Conservation (phyloP, 2,329 filamentous ascomycete species). For the Stachybotrys chartarum region DNA sequence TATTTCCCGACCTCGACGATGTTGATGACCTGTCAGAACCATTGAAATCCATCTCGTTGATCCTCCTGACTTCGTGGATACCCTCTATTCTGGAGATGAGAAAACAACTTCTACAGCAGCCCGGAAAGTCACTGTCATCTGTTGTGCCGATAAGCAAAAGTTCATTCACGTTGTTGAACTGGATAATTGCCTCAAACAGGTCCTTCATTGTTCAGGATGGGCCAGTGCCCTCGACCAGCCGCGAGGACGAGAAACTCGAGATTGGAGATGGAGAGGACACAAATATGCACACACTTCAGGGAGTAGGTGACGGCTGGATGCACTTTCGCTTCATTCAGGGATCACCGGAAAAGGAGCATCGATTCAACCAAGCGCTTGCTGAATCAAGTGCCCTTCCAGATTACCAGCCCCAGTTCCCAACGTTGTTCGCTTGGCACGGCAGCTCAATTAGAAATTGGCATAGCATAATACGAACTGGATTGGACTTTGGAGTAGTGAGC, state of each 20-base stretch:
- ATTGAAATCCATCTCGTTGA: constrained; percentile 18
- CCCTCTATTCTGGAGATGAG: constrained; percentile 56
- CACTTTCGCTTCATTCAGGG: constrained; percentile 88
- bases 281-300: constrained; percentile 41
- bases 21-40: constrained; percentile 10
- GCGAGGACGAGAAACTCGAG: too few relatives aligned
- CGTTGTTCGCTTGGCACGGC: constrained; percentile 83
- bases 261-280: too few relatives aligned
- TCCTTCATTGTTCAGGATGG: constrained; percentile 79
- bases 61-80: constrained; percentile 47
- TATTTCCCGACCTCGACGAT: constrained; percentile 16
- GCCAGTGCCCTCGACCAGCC: too few relatives aligned
- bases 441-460: constrained; percentile 77
- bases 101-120: constrained; percentile 32
- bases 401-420: constrained; percentile 45
- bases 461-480: constrained; percentile 74
- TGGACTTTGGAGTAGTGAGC: constrained; percentile 57
- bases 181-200: constrained; percentile 85
- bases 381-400: constrained; percentile 21
- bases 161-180: constrained; percentile 63
- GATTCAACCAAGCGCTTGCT: constrained; percentile 60
- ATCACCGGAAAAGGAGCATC: constrained; percentile 76
- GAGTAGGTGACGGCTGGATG: constrained; percentile 55
- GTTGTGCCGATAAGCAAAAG: constrained; percentile 55
- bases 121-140: constrained; percentile 31